Evolutionary conservation across 306 rosid genomes (phyloP).

Genomic region (Crotalaria pallida): DNA sequence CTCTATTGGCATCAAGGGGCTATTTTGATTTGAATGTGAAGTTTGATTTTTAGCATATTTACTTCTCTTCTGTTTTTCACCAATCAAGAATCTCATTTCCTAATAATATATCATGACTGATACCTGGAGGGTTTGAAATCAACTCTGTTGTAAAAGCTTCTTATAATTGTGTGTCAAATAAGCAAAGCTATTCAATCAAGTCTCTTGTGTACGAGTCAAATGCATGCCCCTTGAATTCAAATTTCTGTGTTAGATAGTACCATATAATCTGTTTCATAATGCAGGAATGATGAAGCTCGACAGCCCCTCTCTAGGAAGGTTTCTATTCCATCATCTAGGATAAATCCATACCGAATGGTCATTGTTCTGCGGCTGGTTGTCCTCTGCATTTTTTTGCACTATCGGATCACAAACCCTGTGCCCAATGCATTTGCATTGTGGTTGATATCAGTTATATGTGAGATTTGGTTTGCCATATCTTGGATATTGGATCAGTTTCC

Average conservation of each 20-base stretch:
- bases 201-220: not conserved
- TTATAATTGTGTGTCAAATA: not conserved
- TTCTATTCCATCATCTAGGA: constrained; percentile 83
- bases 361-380: constrained; percentile 76
- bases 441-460: constrained; percentile 86
- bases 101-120: constrained; percentile 9
- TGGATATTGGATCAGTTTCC: constrained; percentile 95
- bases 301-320: constrained; percentile 94
- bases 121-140: not conserved
- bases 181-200: not conserved
- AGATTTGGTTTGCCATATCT: constrained; percentile 91
- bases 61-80: not conserved
- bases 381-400: constrained; percentile 73
- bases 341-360: constrained; percentile 87
- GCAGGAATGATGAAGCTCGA: constrained; percentile 87
- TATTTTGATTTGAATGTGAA: not conserved
- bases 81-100: not conserved
- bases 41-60: not conserved
- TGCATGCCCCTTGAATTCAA: not conserved
- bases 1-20: not conserved
- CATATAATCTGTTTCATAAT: constrained; percentile 1
- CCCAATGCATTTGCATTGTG: constrained; percentile 77
- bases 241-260: not conserved
- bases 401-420: constrained; percentile 84
- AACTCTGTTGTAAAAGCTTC: not conserved